Evolutionary conservation across 2,329 filamentous ascomycete genomes (phyloP).

Genomic region (Westerdykella sp.): DNA sequence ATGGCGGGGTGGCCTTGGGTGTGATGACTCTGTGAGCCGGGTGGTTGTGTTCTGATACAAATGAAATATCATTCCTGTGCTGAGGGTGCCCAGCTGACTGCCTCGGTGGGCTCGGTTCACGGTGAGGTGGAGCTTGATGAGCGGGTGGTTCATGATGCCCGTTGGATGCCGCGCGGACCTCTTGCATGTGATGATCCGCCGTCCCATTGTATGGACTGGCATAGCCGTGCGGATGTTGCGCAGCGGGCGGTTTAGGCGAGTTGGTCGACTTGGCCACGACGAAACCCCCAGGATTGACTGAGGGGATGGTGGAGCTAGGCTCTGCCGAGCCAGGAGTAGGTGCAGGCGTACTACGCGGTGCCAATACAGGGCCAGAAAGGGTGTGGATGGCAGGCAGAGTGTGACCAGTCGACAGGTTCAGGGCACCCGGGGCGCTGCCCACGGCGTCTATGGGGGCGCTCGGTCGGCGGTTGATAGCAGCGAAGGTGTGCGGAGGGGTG

Average conservation of each 20-base stretch:
- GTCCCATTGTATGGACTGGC: neutral
- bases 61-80: neutral
- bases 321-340: no score
- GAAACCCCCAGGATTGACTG: slow-evolving; percentile 18
- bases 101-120: neutral
- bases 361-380: neutral
- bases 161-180: no score
- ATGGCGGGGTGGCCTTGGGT: neutral
- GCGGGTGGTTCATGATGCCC: neutral
- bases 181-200: no score
- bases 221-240: slow-evolving; percentile 18
- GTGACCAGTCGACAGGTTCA: neutral
- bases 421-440: neutral
- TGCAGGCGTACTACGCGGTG: no score
- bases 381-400: neutral
- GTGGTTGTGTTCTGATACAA: neutral
- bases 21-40: neutral
- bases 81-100: neutral
- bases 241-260: slow-evolving; percentile 3
- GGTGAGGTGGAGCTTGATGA: neutral
- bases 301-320: no score
- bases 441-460: neutral
- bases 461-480: slow-evolving; percentile 1
- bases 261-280: slow-evolving; percentile 16
- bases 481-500: slow-evolving; percentile 5